phyloP scores from a whole-genome alignment of 2,329 filamentous ascomycete species.

The Coniella lustricola region DNA sequence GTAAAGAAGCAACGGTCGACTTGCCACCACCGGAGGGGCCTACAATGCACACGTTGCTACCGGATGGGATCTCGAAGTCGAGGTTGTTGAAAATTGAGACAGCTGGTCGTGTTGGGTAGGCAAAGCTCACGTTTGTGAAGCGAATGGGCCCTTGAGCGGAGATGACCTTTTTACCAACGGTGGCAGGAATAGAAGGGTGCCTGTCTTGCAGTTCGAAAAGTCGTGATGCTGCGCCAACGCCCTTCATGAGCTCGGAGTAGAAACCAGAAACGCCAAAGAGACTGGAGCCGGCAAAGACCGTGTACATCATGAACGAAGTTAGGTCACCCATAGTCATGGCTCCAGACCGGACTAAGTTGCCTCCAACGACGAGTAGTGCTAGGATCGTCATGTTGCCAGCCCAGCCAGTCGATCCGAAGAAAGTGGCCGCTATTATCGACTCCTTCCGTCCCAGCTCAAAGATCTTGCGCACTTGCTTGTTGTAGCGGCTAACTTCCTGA shows the following conservation, averaged over 20 bases:
- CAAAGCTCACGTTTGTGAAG: slow-evolving; percentile 80
- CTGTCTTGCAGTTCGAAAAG: slow-evolving; percentile 95
- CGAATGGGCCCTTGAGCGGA: slow-evolving; percentile 84
- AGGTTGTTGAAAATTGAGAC: slow-evolving; percentile 86
- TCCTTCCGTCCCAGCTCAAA: slow-evolving; percentile 84
- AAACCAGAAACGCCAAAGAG: slow-evolving; percentile 92
- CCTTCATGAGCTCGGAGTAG: slow-evolving; percentile 98
- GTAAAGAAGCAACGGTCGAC: slow-evolving; percentile 85
- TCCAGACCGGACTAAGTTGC: slow-evolving; percentile 80
- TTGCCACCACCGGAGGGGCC: slow-evolving; percentile 95
- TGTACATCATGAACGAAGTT: slow-evolving; percentile 98
- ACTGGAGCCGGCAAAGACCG: slow-evolving; percentile 75
- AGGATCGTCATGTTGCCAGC: slow-evolving; percentile 96
- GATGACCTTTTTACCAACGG: slow-evolving; percentile 68
- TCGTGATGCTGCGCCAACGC: slow-evolving; percentile 90
- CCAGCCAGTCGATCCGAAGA: slow-evolving; percentile 81
- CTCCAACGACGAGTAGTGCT: slow-evolving; percentile 81
- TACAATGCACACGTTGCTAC: slow-evolving; percentile 92
- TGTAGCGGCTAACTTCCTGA: slow-evolving; percentile 85
- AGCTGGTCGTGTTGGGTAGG: slow-evolving; percentile 88
- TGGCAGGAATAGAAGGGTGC: slow-evolving; percentile 77
- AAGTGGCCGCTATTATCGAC: slow-evolving; percentile 80
- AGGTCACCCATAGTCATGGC: slow-evolving; percentile 85
- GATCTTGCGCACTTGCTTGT: slow-evolving; percentile 83
- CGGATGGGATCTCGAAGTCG: slow-evolving; percentile 84